A percentile compares a stretch with the other conserved stretches of the same genome.
These are phyloP conservation scores for Diversispora eburnea DNA, from an alignment of 192 early-diverging fungal species.

Conservation along the genomic window DNA sequence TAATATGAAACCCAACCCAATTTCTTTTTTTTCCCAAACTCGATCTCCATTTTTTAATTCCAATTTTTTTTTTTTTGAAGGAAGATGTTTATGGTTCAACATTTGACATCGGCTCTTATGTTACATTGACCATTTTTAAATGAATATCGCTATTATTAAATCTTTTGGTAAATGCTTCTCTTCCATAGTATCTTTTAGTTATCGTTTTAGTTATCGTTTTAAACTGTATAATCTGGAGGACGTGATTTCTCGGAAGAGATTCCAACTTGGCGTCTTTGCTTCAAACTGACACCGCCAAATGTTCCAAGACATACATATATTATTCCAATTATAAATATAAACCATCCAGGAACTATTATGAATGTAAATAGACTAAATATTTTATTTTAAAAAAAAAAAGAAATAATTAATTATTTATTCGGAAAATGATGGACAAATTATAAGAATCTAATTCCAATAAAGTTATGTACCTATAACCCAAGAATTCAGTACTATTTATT, in stretches of 20 bases:
- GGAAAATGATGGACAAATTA: background rate
- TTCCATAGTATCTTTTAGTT: too few relatives aligned
- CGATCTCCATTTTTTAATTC: too few relatives aligned
- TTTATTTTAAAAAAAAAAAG: background rate
- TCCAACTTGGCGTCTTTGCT: background rate
- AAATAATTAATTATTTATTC: background rate
- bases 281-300: constrained; percentile 11
- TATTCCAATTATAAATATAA: constrained; percentile 27
- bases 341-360: constrained; percentile 22
- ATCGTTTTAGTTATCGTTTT: background rate
- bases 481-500: constrained; percentile 8
- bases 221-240: constrained; percentile 17
- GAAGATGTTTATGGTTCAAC: too few relatives aligned
- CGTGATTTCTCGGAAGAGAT: background rate
- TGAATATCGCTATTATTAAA: too few relatives aligned
- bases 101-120: too few relatives aligned
- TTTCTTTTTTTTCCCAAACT: too few relatives aligned
- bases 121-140: too few relatives aligned
- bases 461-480: constrained; percentile 21
- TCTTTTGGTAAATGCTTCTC: too few relatives aligned
- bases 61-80: too few relatives aligned
- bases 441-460: background rate
- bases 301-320: constrained; percentile 14
- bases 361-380: constrained; percentile 16
- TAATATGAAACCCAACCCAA: too few relatives aligned